A percentile compares a stretch with the other conserved stretches of the same genome.
Evolutionary conservation across 139 green algal genomes (phyloP).

Genomic region (Chlamydomonas asymmetrica): DNA sequence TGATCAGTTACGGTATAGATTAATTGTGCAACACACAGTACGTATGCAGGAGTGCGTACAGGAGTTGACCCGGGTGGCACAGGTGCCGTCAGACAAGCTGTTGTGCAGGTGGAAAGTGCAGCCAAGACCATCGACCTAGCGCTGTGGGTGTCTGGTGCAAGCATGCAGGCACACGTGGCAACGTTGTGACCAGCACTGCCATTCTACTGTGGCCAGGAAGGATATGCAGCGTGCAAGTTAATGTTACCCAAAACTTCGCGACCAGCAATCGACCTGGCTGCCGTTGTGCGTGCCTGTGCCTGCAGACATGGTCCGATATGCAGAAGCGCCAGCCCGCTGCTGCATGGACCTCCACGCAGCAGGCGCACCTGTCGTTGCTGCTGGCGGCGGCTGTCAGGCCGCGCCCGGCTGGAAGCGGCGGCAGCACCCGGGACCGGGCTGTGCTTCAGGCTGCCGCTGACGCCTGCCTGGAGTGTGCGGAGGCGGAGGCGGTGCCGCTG

Average conservation of each 20-base stretch:
- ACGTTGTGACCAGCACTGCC: too few species aligned
- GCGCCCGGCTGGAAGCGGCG: slow-evolving; percentile 3
- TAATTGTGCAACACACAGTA: slow-evolving; percentile 4
- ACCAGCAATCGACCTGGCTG: too few species aligned
- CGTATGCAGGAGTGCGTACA: too few species aligned
- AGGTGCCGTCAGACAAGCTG: background rate
- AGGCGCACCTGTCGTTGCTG: too few species aligned
- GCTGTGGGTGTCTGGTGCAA: background rate
- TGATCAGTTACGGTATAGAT: background rate
- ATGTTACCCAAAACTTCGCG: too few species aligned
- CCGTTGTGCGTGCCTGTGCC: background rate
- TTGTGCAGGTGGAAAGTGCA: background rate
- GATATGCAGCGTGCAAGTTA: too few species aligned
- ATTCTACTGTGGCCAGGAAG: too few species aligned
- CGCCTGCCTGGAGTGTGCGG: slow-evolving; percentile 4
- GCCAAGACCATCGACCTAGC: background rate
- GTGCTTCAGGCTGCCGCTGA: background rate
- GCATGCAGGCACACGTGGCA: background rate
- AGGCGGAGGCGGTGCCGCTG: background rate
- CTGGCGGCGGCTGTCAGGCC: too few species aligned
- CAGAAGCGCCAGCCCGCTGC: background rate
- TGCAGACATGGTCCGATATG: background rate
- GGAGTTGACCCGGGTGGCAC: background rate
- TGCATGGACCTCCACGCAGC: background rate
- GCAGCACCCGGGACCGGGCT: slow-evolving; percentile 14